Base-by-base conservation (phyloP, 2,329 filamentous ascomycete species). In the Corynespora cassiicola region DNA sequence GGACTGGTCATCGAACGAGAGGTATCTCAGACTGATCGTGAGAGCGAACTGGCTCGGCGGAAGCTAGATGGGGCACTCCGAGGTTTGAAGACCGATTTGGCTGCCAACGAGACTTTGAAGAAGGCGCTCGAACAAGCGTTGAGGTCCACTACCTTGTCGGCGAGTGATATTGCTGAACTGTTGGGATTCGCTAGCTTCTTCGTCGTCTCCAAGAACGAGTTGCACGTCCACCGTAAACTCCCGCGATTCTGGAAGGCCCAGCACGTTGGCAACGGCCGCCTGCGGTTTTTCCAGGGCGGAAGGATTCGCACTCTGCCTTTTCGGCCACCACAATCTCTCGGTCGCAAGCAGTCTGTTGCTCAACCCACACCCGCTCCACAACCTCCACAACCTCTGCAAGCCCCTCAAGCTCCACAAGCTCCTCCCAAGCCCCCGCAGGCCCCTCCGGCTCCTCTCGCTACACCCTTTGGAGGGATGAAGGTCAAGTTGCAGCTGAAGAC, bases 1-100 rank as follows among this genome's bases (percentile, higher is more conserved):
- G 68, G 66, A 10, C 63, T 85, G n/a, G 74, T 83, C 17, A 75
- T 85, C 30, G 81, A 83, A 50, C 75, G 79, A 54, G 79, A 79
- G 39, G 67, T 72, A 14, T 54, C 50, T 28, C 51, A 41, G 22
- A 47, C 54, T 2, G 51, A 52, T 24, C 76, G 79, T n/a, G 74
- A 76, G 42, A 71, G 75, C 1, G 76, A 79, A 43, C 66, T 81
- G 17, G 77, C 75, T 2, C 73, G 82, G 32, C 75, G 77, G 46
- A 81, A 75, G 3, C 69, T 84, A n/a, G 74, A 78, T 18, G 81
- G 80, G 20, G 82, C 82, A 5, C 63, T 83, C 16, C 71, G 71
- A 19, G 81, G 78, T 2, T 63, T 86, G 23, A 83, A 77, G 55
- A 61, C 63, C 21, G 77, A 81, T 35, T 51, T 86, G 12, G 68